phyloP scores from a whole-genome alignment of 148 eudicot species.

The Nepenthes gracilis region DNA sequence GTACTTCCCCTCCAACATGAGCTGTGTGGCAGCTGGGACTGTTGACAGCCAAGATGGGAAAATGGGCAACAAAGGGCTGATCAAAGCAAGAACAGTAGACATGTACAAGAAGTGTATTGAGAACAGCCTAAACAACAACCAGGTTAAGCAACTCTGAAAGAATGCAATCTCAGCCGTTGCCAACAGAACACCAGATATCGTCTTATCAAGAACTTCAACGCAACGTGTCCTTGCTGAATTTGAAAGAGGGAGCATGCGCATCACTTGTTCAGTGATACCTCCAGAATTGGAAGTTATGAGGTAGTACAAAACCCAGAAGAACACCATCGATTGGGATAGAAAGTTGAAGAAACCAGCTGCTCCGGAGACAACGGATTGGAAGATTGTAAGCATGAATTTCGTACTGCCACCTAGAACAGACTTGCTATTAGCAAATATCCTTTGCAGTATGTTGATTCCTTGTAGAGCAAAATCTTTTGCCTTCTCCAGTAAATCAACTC shows the following conservation, averaged over 20 bases:
- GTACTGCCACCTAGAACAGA: conserved; percentile 75
- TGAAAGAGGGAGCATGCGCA: conserved; percentile 71
- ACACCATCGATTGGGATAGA: conserved; percentile 74
- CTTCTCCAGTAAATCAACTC: conserved; percentile 63
- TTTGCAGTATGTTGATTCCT: conserved; percentile 65
- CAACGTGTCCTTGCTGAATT: conserved; percentile 52
- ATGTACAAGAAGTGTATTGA: conserved; percentile 78
- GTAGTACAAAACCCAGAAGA: conserved; percentile 90
- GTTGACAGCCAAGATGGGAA: conserved; percentile 71
- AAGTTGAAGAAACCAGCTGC: conserved; percentile 82
- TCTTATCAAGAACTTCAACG: conserved; percentile 83
- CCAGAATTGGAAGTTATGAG: conserved; percentile 90
- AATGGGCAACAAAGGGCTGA: conserved; percentile 73
- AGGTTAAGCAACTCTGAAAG: conserved; percentile 87
- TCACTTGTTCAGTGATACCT: conserved; percentile 88
- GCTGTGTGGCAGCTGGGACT: conserved; percentile 63
- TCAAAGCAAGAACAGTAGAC: conserved; percentile 73
- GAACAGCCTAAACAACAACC: conserved; percentile 83
- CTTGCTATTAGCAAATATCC: conserved; percentile 52
- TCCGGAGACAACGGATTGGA: conserved; percentile 69
- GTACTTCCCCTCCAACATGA: conserved; percentile 59
- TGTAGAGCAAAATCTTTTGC: conserved; percentile 75
- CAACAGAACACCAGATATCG: conserved; percentile 69
- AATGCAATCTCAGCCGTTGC: conserved; percentile 80
- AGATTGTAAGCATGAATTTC: conserved; percentile 43